phyloP scores from a whole-genome alignment of 805 yeast species.

The Lachancea quebecensis region DNA sequence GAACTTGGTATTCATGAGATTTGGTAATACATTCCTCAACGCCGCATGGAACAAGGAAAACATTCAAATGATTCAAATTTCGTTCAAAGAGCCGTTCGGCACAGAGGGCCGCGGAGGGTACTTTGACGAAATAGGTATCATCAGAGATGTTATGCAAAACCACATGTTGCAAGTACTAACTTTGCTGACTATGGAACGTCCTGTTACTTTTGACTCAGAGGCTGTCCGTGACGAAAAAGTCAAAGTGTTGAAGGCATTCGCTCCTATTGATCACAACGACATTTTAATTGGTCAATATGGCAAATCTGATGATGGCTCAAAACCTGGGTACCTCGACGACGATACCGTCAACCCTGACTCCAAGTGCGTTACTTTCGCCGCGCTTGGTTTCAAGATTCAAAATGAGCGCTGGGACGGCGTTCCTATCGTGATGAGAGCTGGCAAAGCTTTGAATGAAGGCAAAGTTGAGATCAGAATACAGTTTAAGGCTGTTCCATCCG shows the following conservation, averaged over 20 bases:
- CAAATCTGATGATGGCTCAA: slow-evolving; percentile 75
- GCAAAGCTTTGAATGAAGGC: slow-evolving; percentile 91
- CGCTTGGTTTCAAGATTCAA: slow-evolving; percentile 65
- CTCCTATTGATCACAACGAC: slow-evolving; percentile 56
- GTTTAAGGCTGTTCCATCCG: slow-evolving; percentile 78
- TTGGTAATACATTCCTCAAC: slow-evolving; percentile 80
- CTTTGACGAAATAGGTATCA: slow-evolving; percentile 90
- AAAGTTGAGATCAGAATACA: slow-evolving; percentile 94
- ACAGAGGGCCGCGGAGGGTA: slow-evolving; percentile 99
- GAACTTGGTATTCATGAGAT: slow-evolving; percentile 80
- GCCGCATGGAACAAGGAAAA: slow-evolving; percentile 86
- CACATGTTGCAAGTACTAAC: slow-evolving; percentile 91
- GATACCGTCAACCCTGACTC: slow-evolving; percentile 77
- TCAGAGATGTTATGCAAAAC: slow-evolving; percentile 97
- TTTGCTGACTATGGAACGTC: slow-evolving; percentile 90
- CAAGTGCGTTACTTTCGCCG: slow-evolving; percentile 89
- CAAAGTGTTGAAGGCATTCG: slow-evolving; percentile 76
- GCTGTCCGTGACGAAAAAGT: slow-evolving; percentile 95
- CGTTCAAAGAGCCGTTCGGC: slow-evolving; percentile 97
- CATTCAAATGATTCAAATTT: slow-evolving; percentile 74
- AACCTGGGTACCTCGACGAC: slow-evolving; percentile 90
- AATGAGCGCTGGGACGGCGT: slow-evolving; percentile 99
- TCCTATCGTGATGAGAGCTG: slow-evolving; percentile 92
- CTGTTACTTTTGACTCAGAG: slow-evolving; percentile 85
- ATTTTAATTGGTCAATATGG: slow-evolving; percentile 83